Evolutionary conservation across 768 basidiomycete species (phyloP).

Genomic region (Lactarius tabidus): DNA sequence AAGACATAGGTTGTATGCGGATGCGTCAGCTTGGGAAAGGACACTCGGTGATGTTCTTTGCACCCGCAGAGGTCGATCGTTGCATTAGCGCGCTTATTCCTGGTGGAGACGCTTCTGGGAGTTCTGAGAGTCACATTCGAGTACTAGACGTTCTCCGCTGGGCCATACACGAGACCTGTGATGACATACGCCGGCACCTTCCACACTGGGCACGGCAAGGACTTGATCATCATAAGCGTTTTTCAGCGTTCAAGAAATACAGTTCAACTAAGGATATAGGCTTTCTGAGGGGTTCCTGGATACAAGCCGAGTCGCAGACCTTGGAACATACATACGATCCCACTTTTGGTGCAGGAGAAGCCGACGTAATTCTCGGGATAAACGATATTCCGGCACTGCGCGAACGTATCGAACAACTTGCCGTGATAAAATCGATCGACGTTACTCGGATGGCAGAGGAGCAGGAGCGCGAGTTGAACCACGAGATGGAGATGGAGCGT

Average conservation of each 20-base stretch:
- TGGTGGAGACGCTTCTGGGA: neutral
- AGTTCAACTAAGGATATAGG: neutral
- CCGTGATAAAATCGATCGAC: neutral
- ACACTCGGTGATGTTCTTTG: constrained; percentile 23
- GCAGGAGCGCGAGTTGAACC: constrained; percentile 22
- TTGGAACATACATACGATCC: constrained; percentile 20
- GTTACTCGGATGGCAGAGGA: constrained; percentile 19
- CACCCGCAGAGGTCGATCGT: constrained; percentile 16
- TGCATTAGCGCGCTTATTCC: constrained; percentile 8
- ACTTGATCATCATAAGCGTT: constrained; percentile 8
- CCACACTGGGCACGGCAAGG: constrained; percentile 21
- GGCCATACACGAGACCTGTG: constrained; percentile 21
- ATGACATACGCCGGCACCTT: constrained; percentile 19
- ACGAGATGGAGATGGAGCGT: constrained; percentile 18
- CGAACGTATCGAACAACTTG: constrained; percentile 14
- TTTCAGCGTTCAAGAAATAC: neutral
- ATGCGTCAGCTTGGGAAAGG: constrained; percentile 24
- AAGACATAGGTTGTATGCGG: constrained; percentile 19
- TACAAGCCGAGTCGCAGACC: constrained; percentile 14
- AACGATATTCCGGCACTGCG: neutral
- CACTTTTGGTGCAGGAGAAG: neutral
- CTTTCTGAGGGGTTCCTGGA: constrained; percentile 4
- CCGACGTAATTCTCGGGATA: neutral
- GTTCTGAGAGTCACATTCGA: neutral
- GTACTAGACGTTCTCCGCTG: constrained; percentile 20